Conservation (phyloP, 345 rosid genomes). For the Iberis pinnata region DNA sequence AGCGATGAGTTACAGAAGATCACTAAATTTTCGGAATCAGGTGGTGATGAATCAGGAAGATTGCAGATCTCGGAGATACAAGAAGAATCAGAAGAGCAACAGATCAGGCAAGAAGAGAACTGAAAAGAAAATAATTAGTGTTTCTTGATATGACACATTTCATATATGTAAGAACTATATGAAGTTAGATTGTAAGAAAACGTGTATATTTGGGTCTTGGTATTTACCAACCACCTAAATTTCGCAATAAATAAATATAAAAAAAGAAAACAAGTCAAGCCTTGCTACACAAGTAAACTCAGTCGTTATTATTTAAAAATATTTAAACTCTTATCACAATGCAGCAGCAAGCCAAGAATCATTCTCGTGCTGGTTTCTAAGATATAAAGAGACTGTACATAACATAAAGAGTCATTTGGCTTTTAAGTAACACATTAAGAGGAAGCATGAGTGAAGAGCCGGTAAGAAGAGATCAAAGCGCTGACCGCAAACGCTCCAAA, state of each 20-base stretch:
- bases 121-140: conserved; percentile 18
- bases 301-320: conserved; percentile 13
- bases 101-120: conserved; percentile 29
- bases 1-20: conserved; percentile 64
- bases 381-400: conserved; percentile 25
- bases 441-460: conserved; percentile 41
- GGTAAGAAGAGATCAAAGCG: conserved; percentile 71
- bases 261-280: conserved; percentile 1
- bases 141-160: neutral
- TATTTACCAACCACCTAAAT: conserved; percentile 18
- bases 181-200: conserved; percentile 16
- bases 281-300: conserved; percentile 26
- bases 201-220: conserved; percentile 14
- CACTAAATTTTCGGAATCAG: conserved; percentile 67
- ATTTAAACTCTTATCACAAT: conserved; percentile 11
- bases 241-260: neutral
- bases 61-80: conserved; percentile 45
- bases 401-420: neutral
- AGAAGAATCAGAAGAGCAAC: conserved; percentile 44
- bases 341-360: conserved; percentile 3
- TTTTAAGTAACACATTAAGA: conserved; percentile 17
- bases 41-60: conserved; percentile 35
- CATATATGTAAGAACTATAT: neutral
- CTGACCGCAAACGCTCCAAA: conserved; percentile 71
- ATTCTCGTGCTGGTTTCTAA: conserved; percentile 9